A percentile compares a stretch with the other conserved stretches of the same genome.
phyloP scores from a whole-genome alignment of 805 yeast genomes.

The Starmerella lactis-condensi region DNA sequence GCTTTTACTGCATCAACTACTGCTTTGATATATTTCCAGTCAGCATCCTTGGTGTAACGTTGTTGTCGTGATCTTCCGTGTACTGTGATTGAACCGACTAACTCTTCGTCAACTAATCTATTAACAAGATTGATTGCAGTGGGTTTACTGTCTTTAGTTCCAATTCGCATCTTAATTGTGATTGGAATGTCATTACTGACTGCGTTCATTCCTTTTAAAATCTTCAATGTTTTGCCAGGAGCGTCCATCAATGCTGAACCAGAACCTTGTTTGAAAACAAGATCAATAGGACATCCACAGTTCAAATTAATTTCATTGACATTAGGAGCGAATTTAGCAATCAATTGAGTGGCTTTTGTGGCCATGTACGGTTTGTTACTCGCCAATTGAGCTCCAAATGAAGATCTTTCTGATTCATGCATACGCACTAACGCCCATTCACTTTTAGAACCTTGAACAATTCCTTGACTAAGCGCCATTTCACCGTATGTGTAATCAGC shows the following conservation, averaged over 20 bases:
- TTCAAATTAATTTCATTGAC: slow-evolving; percentile 78
- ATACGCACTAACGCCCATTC: slow-evolving; percentile 98
- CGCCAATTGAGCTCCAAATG: slow-evolving; percentile 88
- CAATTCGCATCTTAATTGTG: slow-evolving; percentile 83
- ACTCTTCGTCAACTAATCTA: slow-evolving; percentile 57
- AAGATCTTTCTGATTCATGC: slow-evolving; percentile 62
- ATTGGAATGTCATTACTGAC: slow-evolving; percentile 80
- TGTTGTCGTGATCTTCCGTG: slow-evolving; percentile 97
- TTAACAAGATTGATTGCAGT: slow-evolving; percentile 65
- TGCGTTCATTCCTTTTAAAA: slow-evolving; percentile 74
- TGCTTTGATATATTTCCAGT: slow-evolving; percentile 74
- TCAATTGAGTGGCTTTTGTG: slow-evolving; percentile 72
- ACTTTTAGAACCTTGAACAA: slow-evolving; percentile 73
- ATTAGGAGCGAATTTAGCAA: slow-evolving; percentile 36
- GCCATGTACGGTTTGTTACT: slow-evolving; percentile 87
- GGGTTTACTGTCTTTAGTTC: slow-evolving; percentile 67
- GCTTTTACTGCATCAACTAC: slow-evolving; percentile 53
- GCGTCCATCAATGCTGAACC: slow-evolving; percentile 87
- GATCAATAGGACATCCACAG: slow-evolving; percentile 95
- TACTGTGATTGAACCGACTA: slow-evolving; percentile 74
- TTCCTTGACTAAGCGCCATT: slow-evolving; percentile 79
- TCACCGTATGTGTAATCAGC: slow-evolving; percentile 89
- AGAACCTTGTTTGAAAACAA: slow-evolving; percentile 83
- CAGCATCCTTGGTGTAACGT: slow-evolving; percentile 75
- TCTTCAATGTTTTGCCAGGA: slow-evolving; percentile 60